Base-by-base conservation (phyloP, 2,329 filamentous ascomycete species). In the Aspergillus calidoustus region DNA sequence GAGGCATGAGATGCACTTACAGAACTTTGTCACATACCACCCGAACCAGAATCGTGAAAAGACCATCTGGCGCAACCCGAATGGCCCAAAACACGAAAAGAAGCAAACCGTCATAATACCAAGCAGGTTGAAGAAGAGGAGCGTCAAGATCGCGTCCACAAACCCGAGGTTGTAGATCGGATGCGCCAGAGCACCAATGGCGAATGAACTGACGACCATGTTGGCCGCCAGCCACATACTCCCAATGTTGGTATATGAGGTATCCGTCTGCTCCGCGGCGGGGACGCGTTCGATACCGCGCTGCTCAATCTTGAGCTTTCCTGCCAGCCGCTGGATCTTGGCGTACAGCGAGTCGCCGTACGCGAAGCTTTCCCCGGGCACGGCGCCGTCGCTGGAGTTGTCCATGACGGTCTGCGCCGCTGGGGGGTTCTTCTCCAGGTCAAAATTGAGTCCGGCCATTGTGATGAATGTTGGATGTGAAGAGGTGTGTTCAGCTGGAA, bases 221-320 rank as follows among this genome's bases (percentile, higher is more conserved):
- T 93, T 93, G 70, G 89, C 89, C 1, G 89, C 89, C 49, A 91
- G 81, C 90, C 90, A 93, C 86, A 92, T 86, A 28, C 89, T 92
- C 54, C 87, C 86, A 64, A 91, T 84, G 68, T 91, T 90, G 69
- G 84, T 79, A 74, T 90, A 83, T 25, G 85, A 86, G 41, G 79
- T 84, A 74, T 91, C 87, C 6, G 83, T 87, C 67, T 89, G 81
- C 78, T 92, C 90, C 69, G 89, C 81, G 57, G 86, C 85, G 0
- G 89, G 89, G 38, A 92, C 90, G 52, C 90, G 84, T 77, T 93
- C 90, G 62, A 93, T 91, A 57, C 90, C 90, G 71, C 90, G 81
- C 77, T 91, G 87, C 77, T 93, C 90, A 58, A 93, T 85, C 47
- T 88, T 85, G 64, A 89, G 82, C 68, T 83, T 87, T 48, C 84